Conservation (phyloP, 2,329 filamentous ascomycete species). For the Ceratocystis variospora region DNA sequence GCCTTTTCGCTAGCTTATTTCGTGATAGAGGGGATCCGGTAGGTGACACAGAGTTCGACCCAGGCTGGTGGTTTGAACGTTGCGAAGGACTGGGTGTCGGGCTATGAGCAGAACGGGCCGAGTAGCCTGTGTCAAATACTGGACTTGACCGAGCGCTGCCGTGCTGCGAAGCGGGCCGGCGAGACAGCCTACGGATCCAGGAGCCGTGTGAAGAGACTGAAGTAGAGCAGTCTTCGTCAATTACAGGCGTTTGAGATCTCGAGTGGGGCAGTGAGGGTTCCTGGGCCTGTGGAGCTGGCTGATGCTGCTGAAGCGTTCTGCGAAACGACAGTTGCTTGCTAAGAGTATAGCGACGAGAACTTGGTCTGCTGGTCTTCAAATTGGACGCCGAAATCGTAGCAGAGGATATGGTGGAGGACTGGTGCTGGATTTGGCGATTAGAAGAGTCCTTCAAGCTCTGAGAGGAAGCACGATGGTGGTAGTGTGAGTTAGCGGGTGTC, state of each 20-base stretch:
- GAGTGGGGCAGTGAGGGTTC: constrained; percentile 20
- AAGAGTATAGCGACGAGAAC: constrained; percentile 21
- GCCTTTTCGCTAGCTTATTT: constrained; percentile 68
- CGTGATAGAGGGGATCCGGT: constrained; percentile 38
- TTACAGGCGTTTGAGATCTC: constrained; percentile 19
- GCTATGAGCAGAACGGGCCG: background rate
- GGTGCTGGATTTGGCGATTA: constrained; percentile 16
- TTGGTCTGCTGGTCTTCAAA: constrained; percentile 21
- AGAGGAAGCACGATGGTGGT: constrained; percentile 9
- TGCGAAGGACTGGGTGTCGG: background rate
- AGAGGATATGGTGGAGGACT: constrained; percentile 20
- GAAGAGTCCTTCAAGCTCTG: constrained; percentile 16
- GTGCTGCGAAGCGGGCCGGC: constrained; percentile 49
- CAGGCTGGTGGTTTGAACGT: constrained; percentile 11
- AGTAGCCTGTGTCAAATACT: constrained; percentile 35
- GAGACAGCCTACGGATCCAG: constrained; percentile 60
- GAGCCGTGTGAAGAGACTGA: constrained; percentile 47
- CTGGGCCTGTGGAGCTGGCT: background rate
- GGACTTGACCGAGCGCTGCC: constrained; percentile 50
- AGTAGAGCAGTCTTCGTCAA: constrained; percentile 37
- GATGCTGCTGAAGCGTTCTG: constrained; percentile 9
- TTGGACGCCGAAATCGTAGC: constrained; percentile 17
- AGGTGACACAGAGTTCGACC: constrained; percentile 19
- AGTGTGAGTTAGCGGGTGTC: background rate
- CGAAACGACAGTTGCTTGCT: constrained; percentile 18